phyloP scores from a whole-genome alignment of 441 rosid species.

The Flueggea neowawraea region DNA sequence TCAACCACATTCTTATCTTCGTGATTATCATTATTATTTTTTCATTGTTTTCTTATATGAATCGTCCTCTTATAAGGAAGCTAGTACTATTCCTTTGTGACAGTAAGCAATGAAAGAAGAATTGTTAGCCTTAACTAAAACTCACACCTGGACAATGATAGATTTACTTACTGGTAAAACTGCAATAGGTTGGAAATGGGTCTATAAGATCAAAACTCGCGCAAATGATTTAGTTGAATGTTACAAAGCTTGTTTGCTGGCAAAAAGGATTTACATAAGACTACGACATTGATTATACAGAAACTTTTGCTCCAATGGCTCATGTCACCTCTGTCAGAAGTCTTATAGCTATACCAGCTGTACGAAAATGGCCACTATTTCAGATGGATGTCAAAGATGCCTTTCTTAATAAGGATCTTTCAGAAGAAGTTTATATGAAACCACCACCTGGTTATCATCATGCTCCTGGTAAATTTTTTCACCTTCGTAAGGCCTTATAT shows the following conservation, averaged over 20 bases:
- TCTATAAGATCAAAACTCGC: conserved; percentile 1
- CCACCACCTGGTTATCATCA: neutral
- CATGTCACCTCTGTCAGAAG: no score
- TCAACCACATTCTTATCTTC: neutral
- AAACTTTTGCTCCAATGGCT: no score
- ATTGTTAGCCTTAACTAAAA: neutral
- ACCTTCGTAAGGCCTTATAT: no score
- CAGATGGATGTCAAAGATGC: no score
- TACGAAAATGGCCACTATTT: no score
- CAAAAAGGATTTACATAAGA: neutral
- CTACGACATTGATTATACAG: no score
- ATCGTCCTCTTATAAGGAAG: neutral
- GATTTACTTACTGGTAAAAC: neutral
- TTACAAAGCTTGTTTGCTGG: neutral
- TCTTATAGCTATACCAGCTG: no score
- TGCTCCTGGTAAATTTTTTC: no score
- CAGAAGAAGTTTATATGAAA: neutral
- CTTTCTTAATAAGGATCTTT: no score
- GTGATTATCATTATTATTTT: neutral
- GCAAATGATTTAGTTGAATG: neutral
- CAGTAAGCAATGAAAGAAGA: neutral
- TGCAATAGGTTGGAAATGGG: neutral
- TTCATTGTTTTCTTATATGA: neutral
- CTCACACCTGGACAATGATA: neutral
- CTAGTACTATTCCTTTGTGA: neutral